These are phyloP conservation scores for Aspergillus bertholletiae DNA, from an alignment of 495 filamentous ascomycete species.

Conservation along the genomic window DNA sequence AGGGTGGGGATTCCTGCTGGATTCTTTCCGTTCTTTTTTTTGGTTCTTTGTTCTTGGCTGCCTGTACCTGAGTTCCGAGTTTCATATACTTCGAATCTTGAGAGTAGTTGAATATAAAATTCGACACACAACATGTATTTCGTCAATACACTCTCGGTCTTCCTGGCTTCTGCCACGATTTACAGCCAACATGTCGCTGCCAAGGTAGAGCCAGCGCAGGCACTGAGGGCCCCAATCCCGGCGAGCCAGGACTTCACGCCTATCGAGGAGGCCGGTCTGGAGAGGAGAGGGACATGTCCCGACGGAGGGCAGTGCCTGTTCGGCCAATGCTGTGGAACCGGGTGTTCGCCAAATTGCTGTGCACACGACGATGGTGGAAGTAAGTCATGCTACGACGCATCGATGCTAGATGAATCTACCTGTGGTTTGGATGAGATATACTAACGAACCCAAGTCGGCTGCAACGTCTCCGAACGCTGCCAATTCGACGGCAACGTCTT, in stretches of 20 bases:
- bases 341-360: slow-evolving; percentile 4
- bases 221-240: background rate
- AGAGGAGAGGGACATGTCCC: background rate
- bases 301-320: background rate
- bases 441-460: background rate
- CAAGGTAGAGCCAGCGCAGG: background rate
- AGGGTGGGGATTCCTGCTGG: no score
- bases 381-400: background rate
- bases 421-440: background rate
- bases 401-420: no score
- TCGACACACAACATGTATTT: background rate
- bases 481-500: slow-evolving; percentile 8
- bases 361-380: slow-evolving; percentile 3
- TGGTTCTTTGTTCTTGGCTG: no score
- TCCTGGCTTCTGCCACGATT: background rate
- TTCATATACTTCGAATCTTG: no score
- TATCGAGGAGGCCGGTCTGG: background rate
- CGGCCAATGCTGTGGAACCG: background rate
- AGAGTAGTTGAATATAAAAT: background rate
- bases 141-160: background rate
- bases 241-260: background rate
- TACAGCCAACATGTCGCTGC: background rate
- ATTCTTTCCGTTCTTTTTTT: no score
- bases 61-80: no score
- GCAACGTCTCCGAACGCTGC: slow-evolving; percentile 1